Percentiles rank a stretch among this genome's conserved stretches.
These are phyloP conservation scores for Physaria fendleri DNA, from an alignment of 345 rosid species.

Conservation along the genomic window DNA sequence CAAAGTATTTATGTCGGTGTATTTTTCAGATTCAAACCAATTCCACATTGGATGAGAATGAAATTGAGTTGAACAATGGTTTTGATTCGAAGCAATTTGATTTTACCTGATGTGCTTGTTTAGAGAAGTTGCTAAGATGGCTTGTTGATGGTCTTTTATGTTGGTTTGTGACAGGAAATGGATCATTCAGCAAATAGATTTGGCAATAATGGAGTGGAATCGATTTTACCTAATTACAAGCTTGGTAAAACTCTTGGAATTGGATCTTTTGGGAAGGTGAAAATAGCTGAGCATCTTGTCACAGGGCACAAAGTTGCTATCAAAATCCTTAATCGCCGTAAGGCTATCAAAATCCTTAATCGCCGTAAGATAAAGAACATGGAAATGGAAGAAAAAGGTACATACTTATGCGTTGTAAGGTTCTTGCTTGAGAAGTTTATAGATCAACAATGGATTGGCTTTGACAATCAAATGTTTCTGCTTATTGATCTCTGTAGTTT, in stretches of 20 bases:
- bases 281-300: slow-evolving; percentile 75
- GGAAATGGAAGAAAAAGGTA: slow-evolving; percentile 98
- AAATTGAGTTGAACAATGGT: neutral
- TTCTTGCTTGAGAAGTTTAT: neutral
- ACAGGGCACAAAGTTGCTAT: slow-evolving; percentile 92
- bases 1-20: neutral
- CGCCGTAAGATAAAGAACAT: slow-evolving; percentile 69
- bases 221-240: slow-evolving; percentile 58
- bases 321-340: too few relatives aligned
- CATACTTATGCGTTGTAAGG: neutral
- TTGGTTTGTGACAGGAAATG: slow-evolving; percentile 31
- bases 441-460: too few relatives aligned
- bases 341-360: too few relatives aligned
- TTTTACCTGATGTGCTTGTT: neutral
- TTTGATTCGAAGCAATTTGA: neutral
- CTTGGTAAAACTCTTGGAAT: slow-evolving; percentile 84
- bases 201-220: slow-evolving; percentile 43
- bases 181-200: slow-evolving; percentile 53
- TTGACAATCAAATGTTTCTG: neutral
- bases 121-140: neutral
- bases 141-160: neutral
- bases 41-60: neutral
- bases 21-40: too few relatives aligned
- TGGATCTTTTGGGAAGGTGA: slow-evolving; percentile 93
- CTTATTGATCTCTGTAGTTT: too few relatives aligned